Base-by-base conservation (phyloP, 2,329 filamentous ascomycete species). In the Gliomastix tumulicola region DNA sequence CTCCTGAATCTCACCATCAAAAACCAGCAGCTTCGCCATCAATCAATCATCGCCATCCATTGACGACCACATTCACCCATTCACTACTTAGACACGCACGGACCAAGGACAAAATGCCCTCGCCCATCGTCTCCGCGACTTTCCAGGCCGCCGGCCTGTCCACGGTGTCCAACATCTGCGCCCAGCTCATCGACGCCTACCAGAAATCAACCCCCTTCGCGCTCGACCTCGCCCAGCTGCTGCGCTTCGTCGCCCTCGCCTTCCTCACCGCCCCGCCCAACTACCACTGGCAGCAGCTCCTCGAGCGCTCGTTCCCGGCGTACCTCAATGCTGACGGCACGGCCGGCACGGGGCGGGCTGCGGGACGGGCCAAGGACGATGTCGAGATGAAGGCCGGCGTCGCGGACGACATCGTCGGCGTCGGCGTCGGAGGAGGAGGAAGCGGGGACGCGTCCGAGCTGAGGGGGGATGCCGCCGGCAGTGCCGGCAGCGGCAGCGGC, bases 251-350 rank as follows among this genome's bases (percentile, higher is more conserved):
- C 27, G 57, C 66, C 25, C 64, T 73, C 36, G 63, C 71, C 4
- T 52, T 78, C 38, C 54, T 78, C 30, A 69, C 68, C 5, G 65
- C 72, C 2, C 75, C 75, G 7, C 66, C 74, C 35, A 76, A 75
- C 43, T 77, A 72, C 46, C 55, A 71, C 38, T 79, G 75, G 74
- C 72, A 79, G 45, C 64, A 69, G 37, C 64, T 64, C 21, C 63
- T 78, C 21, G 74, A 78, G 52, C 57, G 60, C 17, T 62, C 53
- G 9, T 74, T 76, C 38, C 74, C 74, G 1, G 70, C 69, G 1
- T 63, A 65, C 43, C 53, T 27, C n/a, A n/a, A n/a, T n/a, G n/a
- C n/a, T n/a, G n/a, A n/a, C n/a, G n/a, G n/a, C n/a, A n/a, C n/a
- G n/a, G n/a, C n/a, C n/a, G n/a, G n/a, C n/a, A n/a, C n/a, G n/a